Conservation (phyloP, 108 stramenopile genomes). For the Poteriospumella lacustris region DNA sequence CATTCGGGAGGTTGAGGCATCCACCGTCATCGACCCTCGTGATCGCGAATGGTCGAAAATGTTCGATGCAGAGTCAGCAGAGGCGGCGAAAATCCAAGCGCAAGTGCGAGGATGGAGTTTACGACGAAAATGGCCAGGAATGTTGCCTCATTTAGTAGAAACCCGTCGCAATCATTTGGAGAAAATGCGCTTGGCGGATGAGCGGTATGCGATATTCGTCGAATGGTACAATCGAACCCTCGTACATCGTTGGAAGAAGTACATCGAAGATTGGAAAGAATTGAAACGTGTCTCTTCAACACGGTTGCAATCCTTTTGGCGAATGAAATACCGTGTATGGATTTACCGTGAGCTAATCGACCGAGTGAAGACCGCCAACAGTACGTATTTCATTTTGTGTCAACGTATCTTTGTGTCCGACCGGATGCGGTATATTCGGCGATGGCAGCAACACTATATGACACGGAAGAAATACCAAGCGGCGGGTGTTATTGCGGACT, state of each 20-base stretch:
- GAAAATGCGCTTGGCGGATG: not conserved
- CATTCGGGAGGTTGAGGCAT: not conserved
- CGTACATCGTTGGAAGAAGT: not conserved
- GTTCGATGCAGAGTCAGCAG: not conserved
- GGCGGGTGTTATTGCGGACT: not conserved
- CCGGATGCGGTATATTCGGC: not conserved
- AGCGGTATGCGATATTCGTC: not conserved
- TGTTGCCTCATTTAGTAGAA: not conserved
- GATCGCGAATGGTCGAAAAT: not conserved
- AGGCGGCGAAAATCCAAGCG: not conserved
- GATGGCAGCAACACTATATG: not conserved
- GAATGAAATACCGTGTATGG: not conserved
- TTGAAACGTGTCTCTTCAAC: not conserved
- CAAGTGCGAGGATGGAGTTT: not conserved
- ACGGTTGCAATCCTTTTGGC: not conserved
- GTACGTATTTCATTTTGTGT: not conserved
- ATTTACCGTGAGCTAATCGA: not conserved
- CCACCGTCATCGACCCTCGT: not conserved
- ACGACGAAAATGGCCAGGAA: not conserved
- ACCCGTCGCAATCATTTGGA: not conserved
- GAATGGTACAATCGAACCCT: not conserved
- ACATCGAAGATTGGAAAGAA: not conserved
- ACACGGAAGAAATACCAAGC: not conserved
- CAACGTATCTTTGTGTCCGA: not conserved
- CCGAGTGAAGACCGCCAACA: not conserved